These are phyloP conservation scores for Zoysia pacifica DNA, from an alignment of 176 grass and related monocot species.

Conservation along the genomic window DNA sequence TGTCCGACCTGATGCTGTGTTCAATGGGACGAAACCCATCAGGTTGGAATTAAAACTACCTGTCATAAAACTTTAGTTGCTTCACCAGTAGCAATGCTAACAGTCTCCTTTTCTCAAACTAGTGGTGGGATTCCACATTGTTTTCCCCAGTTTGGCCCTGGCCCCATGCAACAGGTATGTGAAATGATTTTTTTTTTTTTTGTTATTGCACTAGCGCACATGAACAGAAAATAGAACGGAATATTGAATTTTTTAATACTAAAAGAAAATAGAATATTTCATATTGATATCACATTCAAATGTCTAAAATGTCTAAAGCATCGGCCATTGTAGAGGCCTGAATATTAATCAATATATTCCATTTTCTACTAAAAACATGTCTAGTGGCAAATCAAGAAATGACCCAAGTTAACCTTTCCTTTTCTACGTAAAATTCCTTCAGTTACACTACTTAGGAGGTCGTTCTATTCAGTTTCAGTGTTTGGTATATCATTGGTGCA, in stretches of 20 bases:
- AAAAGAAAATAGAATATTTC: slow-evolving; percentile 1
- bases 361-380: neutral
- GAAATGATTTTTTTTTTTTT: slow-evolving; percentile 14
- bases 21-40: slow-evolving; percentile 93
- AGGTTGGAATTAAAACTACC: slow-evolving; percentile 48
- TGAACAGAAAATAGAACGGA: neutral
- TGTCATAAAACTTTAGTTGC: slow-evolving; percentile 29
- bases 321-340: no score
- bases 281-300: neutral
- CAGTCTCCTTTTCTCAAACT: slow-evolving; percentile 44
- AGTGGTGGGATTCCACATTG: slow-evolving; percentile 99
- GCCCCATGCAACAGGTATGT: slow-evolving; percentile 83
- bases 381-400: slow-evolving; percentile 17
- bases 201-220: neutral
- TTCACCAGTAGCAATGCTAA: slow-evolving; percentile 28
- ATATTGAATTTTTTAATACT: neutral
- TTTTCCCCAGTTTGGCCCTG: slow-evolving; percentile 96
- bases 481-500: slow-evolving; percentile 11
- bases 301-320: slow-evolving; percentile 5
- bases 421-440: slow-evolving; percentile 1
- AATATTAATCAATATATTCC: no score
- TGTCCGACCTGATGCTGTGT: slow-evolving; percentile 93
- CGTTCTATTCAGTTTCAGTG: neutral
- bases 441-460: slow-evolving; percentile 12
- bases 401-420: slow-evolving; percentile 11